A percentile compares a stretch with the other conserved stretches of the same genome.
Evolutionary conservation across 305 asterid genomes (phyloP).

Genomic region (Fraxinus platypoda): DNA sequence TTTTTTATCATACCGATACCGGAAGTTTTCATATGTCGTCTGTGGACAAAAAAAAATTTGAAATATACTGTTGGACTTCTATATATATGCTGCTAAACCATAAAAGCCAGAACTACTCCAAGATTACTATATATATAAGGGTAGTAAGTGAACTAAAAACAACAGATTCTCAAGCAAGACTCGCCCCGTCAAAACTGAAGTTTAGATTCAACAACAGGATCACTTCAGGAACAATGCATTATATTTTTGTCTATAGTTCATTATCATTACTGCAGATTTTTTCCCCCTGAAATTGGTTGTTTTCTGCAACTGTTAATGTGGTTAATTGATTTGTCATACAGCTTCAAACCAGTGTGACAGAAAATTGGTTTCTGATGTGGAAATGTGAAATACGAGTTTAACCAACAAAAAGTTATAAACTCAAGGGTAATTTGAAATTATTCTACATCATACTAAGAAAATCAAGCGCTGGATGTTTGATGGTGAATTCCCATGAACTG

Average conservation of each 20-base stretch:
- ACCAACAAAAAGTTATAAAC: neutral
- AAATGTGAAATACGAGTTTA: neutral
- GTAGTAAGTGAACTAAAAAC: neutral
- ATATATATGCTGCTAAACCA: neutral
- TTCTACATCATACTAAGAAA: neutral
- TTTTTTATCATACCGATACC: constrained; percentile 46
- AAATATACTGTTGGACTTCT: neutral
- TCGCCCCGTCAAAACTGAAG: neutral
- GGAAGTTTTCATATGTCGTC: constrained; percentile 51
- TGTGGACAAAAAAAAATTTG: constrained; percentile 11
- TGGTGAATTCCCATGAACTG: neutral
- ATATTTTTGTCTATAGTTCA: neutral
- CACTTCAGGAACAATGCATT: neutral
- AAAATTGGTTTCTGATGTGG: neutral
- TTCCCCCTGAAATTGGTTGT: neutral
- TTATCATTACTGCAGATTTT: neutral
- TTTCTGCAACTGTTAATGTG: neutral
- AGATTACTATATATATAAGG: neutral
- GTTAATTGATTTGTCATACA: neutral
- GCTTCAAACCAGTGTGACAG: neutral
- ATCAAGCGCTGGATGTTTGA: neutral
- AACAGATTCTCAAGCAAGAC: neutral
- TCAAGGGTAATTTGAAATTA: neutral
- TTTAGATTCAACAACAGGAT: neutral
- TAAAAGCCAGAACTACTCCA: neutral